A percentile compares a stretch with the other conserved stretches of the same genome.
Conservation (phyloP, 306 rosid genomes). For the Gleditsia sinensis region DNA sequence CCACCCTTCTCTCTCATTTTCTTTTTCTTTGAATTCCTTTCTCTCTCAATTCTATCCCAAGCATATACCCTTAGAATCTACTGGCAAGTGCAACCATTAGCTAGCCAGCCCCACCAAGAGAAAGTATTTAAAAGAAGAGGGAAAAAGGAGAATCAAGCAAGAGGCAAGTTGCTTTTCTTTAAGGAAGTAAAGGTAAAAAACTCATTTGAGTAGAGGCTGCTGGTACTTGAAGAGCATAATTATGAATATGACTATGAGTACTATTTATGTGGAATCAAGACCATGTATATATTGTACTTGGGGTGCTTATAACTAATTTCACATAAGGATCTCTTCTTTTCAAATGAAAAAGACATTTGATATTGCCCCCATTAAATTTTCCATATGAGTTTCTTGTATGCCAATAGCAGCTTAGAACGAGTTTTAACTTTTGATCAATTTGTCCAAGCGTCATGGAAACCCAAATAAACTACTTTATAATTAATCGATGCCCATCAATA, state of each 20-base stretch:
- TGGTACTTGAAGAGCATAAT: slow-evolving; percentile 19
- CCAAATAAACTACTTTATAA: slow-evolving; percentile 23
- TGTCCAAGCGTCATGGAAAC: slow-evolving; percentile 41
- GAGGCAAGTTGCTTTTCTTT: not conserved
- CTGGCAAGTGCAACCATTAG: too few relatives aligned
- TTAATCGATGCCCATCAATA: slow-evolving; percentile 25
- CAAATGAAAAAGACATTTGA: slow-evolving; percentile 28
- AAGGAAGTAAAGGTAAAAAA: not conserved
- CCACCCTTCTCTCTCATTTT: too few relatives aligned
- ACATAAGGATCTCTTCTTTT: slow-evolving; percentile 12
- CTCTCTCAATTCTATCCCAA: too few relatives aligned
- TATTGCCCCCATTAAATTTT: slow-evolving; percentile 27
- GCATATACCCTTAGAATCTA: too few relatives aligned
- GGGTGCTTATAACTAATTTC: slow-evolving; percentile 28
- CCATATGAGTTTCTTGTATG: too few relatives aligned
- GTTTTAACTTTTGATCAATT: slow-evolving; percentile 40
- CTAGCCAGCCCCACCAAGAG: too few relatives aligned
- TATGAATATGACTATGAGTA: slow-evolving; percentile 20
- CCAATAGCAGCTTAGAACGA: too few relatives aligned
- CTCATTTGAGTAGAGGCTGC: slow-evolving; percentile 10
- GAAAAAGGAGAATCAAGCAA: not conserved
- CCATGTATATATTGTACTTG: not conserved
- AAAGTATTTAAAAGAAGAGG: too few relatives aligned
- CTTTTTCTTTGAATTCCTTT: too few relatives aligned
- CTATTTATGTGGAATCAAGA: slow-evolving; percentile 24